Evolutionary conservation across 495 filamentous ascomycete genomes (phyloP).

Genomic region (Polyplosphaeria fusca): DNA sequence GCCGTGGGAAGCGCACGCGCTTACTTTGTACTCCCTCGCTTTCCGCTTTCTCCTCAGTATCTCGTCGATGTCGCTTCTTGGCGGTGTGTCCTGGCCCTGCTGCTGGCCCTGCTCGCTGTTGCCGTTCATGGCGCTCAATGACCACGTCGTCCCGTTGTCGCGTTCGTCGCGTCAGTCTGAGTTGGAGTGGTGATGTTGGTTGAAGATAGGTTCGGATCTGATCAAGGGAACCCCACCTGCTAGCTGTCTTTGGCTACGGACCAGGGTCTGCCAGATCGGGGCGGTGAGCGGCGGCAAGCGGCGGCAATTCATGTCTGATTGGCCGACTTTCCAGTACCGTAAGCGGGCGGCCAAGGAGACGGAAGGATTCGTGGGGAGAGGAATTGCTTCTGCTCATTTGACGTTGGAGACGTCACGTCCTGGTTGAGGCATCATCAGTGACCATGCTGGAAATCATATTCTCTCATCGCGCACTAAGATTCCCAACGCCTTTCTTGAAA

Average conservation of each 20-base stretch:
- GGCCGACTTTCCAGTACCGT: too few species aligned
- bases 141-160: too few species aligned
- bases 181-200: too few species aligned
- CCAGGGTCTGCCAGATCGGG: not conserved
- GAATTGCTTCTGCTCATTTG: too few species aligned
- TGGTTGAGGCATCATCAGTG: too few species aligned
- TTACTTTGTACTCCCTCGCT: constrained; percentile 42
- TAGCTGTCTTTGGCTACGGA: not conserved
- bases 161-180: too few species aligned
- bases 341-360: too few species aligned
- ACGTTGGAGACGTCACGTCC: too few species aligned
- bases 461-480: too few species aligned
- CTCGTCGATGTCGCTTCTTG: constrained; percentile 41
- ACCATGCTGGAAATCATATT: too few species aligned
- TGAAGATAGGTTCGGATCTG: not conserved
- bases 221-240: not conserved
- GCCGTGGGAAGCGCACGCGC: not conserved
- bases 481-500: too few species aligned
- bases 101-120: constrained; percentile 9
- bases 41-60: constrained; percentile 44
- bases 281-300: not conserved
- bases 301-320: not conserved
- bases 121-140: constrained; percentile 16
- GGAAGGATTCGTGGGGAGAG: too few species aligned
- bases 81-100: constrained; percentile 19